Evolutionary conservation across 805 yeast genomes (phyloP).

Genomic region (Ogataea henricii): DNA sequence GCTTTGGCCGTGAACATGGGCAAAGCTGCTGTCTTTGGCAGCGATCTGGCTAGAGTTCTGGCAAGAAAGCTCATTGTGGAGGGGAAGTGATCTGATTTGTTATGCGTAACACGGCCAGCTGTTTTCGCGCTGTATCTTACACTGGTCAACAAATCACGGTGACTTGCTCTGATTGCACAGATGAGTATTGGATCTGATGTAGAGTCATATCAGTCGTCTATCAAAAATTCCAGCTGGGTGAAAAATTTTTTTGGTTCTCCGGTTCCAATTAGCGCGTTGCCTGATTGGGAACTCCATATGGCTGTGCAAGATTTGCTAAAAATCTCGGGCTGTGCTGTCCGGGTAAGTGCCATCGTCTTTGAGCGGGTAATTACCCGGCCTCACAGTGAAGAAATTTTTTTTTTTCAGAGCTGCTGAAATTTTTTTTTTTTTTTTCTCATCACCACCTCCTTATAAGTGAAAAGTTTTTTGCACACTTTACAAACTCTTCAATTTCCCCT

Average conservation of each 20-base stretch:
- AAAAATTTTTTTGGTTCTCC: constrained; percentile 19
- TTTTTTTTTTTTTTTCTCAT: background rate
- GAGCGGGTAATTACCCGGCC: constrained; percentile 12
- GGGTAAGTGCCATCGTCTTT: constrained; percentile 6
- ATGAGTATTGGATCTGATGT: background rate
- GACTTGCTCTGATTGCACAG: background rate
- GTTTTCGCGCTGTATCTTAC: background rate
- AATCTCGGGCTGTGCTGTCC: background rate
- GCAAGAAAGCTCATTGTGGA: constrained; percentile 6
- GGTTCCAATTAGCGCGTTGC: constrained; percentile 25
- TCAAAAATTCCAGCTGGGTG: constrained; percentile 9
- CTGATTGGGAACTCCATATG: constrained; percentile 16
- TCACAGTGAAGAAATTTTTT: constrained; percentile 8
- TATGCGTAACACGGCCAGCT: background rate
- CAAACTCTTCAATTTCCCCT: background rate
- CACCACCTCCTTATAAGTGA: constrained; percentile 1
- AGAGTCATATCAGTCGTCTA: constrained; percentile 5
- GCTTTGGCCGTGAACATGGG: background rate
- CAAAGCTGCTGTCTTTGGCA: constrained; percentile 2
- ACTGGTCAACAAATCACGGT: constrained; percentile 11
- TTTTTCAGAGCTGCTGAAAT: background rate
- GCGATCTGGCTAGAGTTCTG: constrained; percentile 13
- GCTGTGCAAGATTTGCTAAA: background rate
- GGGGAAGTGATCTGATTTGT: background rate
- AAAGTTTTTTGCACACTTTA: constrained; percentile 10